Conservation (phyloP, 371 early-diverging fungal species). For the Mortierella sp. region DNA sequence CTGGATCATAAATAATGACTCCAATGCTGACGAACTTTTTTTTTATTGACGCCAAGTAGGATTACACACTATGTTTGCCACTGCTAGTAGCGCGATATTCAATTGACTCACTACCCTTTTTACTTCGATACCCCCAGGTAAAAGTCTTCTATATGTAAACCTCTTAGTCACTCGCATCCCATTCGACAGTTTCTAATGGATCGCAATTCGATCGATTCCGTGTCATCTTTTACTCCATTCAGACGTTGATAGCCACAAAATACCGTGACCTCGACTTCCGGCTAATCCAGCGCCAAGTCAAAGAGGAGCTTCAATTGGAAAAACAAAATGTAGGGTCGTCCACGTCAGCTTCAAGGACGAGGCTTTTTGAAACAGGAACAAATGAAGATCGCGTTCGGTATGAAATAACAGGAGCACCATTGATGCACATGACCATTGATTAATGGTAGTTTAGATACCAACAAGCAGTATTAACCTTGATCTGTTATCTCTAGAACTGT, state of each 20-base stretch:
- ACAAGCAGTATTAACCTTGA: neutral
- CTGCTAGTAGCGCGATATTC: slow-evolving; percentile 35
- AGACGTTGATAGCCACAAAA: slow-evolving; percentile 28
- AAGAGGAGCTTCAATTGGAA: slow-evolving; percentile 47
- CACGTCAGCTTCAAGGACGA: neutral
- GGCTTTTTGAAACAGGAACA: slow-evolving; percentile 35
- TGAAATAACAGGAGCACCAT: neutral
- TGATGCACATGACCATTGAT: neutral
- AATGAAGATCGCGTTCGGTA: slow-evolving; percentile 51
- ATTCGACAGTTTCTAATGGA: neutral
- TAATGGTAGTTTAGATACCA: neutral
- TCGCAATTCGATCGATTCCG: neutral
- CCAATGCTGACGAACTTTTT: neutral
- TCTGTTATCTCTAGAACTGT: slow-evolving; percentile 24
- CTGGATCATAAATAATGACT: neutral
- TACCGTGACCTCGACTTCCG: slow-evolving; percentile 38
- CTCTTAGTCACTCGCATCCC: neutral
- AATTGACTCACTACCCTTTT: slow-evolving; percentile 23
- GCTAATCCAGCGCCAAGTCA: slow-evolving; percentile 50
- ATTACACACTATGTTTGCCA: slow-evolving; percentile 32
- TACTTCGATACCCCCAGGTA: slow-evolving; percentile 30
- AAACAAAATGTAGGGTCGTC: slow-evolving; percentile 21
- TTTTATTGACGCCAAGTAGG: slow-evolving; percentile 15
- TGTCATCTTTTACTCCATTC: neutral
- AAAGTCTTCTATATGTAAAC: neutral